Evolutionary conservation across 208 protist genomes (phyloP), one percentile per base, ranked within the genome.

Genomic region (Trypanosoma cruzi): DNA sequence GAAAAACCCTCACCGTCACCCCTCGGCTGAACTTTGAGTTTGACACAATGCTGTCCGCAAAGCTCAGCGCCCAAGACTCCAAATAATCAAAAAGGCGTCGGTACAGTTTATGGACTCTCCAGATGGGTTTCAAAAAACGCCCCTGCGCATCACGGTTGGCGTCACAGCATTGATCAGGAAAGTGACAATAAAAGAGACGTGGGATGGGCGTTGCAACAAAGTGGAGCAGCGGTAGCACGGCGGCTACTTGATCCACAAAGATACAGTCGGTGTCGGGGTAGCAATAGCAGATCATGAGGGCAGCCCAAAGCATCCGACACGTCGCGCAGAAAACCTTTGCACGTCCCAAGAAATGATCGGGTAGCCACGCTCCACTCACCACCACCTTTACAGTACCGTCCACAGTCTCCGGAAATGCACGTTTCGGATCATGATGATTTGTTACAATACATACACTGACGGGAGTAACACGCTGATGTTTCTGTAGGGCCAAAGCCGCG

Each of bases 121-220:
- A 57, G 28, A 44, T 18, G 32, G 49, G 37, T 50, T 37, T 54
- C 14, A 62, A 65, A 52, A 89, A 84, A 37, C 24, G 56, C 28
- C 82, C 76, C 40, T 79, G 68, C 13, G 60, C 75, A 50, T 81
- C 82, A 54, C 85, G 87, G 46, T 90, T 95, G 7, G 85, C 42
- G 64, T 97, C 89, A 71, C 90, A 97, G 50, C 98, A 77, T 57
- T 95, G 80, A 77, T 99, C 98, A 0, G 98, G 98, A 71, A 99
- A 99, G 75, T 99, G 99, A 73, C 97, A 99, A 81, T 99, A 99
- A 72, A 99, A 99, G n/a, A 99, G 68, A 1, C 98, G 75, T 14
- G 90, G 83, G 20, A 72, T 82, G 36, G 67, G 64, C 18, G 70
- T 77, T 26, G 77, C 68, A 44, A 92, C 62, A 54, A 81, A 84